Base-by-base conservation (phyloP, 495 filamentous ascomycete species). In the Tetracladium setigerum region DNA sequence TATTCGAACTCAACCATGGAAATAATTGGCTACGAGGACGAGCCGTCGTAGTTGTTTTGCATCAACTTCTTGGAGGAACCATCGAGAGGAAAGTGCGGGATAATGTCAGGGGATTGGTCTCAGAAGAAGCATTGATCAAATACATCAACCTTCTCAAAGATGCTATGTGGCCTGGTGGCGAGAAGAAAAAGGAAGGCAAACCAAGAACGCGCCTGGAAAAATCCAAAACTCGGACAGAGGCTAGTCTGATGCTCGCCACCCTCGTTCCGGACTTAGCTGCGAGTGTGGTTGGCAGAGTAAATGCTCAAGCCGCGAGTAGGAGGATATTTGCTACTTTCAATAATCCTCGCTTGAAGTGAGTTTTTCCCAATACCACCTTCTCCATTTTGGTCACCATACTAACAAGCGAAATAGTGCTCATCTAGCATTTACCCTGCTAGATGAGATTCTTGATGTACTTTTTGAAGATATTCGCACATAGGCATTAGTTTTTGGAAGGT, bases 21-120 rank as follows among this genome's bases (percentile, higher is more conserved):
- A 95, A 90, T 63, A 97, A 94, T 61, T 89, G 84, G 84, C 78
- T 99, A 5, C 85, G 94, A 14, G 94, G 92, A 8, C 81, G 94
- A 14, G 92, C 94, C 12, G 94, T 97, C 1, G 91, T 99, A 22
- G 87, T 94, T 58, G 91, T 95, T 69, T 50, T 95, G 74, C 63
- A 97, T 76, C 57, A 82, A 57, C 64, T 82, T 47, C 64, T 82
- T 5, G 94, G 94, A n/a, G 94, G 94, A 16, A 96, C 94, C 0
- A 94, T 99, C 47, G 94, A 99, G 68, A 82, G 90, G 24, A 92
- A 91, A 64, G 83, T 95, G 31, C 81, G 89, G 17, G 94, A 99
- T 30, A 82, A 81, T 27, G 81, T 83, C 30, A 79, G 77, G 47
- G 67, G 70, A 14, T 60, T 89, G 11, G 56, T 86, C 19, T 78